A percentile compares a stretch with the other conserved stretches of the same genome.
These are phyloP conservation scores for Fusarium anthophilum DNA, from an alignment of 2,329 filamentous ascomycete genomes.

Conservation along the genomic window DNA sequence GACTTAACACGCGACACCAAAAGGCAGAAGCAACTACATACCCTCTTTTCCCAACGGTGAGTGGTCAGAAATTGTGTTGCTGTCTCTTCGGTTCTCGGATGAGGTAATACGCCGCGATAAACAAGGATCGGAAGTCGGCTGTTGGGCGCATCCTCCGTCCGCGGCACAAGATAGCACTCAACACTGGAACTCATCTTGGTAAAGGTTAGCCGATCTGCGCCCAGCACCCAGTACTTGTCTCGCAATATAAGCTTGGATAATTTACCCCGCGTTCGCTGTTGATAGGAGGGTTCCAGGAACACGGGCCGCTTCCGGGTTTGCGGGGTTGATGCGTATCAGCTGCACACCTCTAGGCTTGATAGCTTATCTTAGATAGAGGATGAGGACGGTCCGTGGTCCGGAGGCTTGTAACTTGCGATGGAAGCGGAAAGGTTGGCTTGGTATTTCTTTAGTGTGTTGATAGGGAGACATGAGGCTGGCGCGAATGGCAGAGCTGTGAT, in stretches of 20 bases:
- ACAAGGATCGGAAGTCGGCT: neutral
- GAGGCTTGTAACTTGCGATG: neutral
- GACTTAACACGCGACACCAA: neutral
- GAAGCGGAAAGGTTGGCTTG: neutral
- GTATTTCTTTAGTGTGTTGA: neutral
- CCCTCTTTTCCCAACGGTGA: neutral
- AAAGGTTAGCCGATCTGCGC: neutral
- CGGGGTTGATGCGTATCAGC: neutral
- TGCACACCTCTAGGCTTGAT: neutral
- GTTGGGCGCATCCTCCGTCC: neutral
- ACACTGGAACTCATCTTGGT: neutral
- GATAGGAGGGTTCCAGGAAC: neutral
- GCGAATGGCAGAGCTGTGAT: neutral
- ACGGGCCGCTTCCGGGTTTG: slow-evolving; percentile 1
- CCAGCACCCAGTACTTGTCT: neutral
- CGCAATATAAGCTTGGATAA: neutral
- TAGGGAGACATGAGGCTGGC: neutral
- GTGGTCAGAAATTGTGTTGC: neutral
- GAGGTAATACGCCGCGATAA: neutral
- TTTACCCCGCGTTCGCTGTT: neutral
- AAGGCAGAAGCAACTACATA: neutral
- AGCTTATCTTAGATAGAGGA: neutral
- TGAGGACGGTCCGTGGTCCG: neutral
- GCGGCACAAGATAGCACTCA: neutral
- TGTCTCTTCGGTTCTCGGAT: neutral